A percentile compares a stretch with the other conserved stretches of the same genome.
Evolutionary conservation across 2,329 filamentous ascomycete species (phyloP).

Genomic region (Aspergillus candidus): DNA sequence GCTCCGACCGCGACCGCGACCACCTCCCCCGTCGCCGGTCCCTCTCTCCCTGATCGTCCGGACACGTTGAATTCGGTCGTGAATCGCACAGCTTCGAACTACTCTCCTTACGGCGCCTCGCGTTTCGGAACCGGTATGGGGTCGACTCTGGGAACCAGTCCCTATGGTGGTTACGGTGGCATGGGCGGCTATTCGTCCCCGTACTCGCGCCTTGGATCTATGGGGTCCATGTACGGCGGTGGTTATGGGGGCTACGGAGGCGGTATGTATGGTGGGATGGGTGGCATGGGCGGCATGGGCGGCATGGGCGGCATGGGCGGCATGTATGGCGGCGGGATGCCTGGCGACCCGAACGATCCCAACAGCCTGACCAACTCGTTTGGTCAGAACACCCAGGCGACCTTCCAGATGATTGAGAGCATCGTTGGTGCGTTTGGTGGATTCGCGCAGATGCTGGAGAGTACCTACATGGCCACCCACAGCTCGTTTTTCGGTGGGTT

Average conservation of each 20-base stretch:
- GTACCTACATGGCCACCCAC: constrained; percentile 99
- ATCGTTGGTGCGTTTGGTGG: constrained; percentile 95
- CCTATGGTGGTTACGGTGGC: constrained; percentile 44
- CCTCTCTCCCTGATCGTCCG: constrained; percentile 74
- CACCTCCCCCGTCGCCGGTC: constrained; percentile 46
- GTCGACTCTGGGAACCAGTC: constrained; percentile 30
- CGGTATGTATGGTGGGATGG: constrained; percentile 44
- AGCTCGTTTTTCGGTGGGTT: constrained; percentile 91
- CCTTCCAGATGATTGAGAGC: constrained; percentile 97
- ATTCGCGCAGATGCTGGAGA: constrained; percentile 98
- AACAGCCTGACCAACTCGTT: constrained; percentile 94
- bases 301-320: constrained; percentile 46
- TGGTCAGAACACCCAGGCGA: constrained; percentile 89
- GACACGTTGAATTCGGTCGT: constrained; percentile 70
- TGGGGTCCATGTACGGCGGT: constrained; percentile 36
- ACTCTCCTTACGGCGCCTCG: constrained; percentile 59
- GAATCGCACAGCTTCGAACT: constrained; percentile 81
- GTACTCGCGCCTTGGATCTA: constrained; percentile 48
- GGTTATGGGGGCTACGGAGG: constrained; percentile 31
- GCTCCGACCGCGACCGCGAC: constrained; percentile 36
- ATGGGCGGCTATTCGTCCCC: constrained; percentile 51
- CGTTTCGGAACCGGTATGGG: constrained; percentile 39
- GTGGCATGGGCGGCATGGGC: constrained; percentile 39
- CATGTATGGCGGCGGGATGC: constrained; percentile 48
- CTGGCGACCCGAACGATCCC: constrained; percentile 71